Evolutionary conservation across 108 stramenopile species (phyloP).

Genomic region (Aurantiochytrium sp.): DNA sequence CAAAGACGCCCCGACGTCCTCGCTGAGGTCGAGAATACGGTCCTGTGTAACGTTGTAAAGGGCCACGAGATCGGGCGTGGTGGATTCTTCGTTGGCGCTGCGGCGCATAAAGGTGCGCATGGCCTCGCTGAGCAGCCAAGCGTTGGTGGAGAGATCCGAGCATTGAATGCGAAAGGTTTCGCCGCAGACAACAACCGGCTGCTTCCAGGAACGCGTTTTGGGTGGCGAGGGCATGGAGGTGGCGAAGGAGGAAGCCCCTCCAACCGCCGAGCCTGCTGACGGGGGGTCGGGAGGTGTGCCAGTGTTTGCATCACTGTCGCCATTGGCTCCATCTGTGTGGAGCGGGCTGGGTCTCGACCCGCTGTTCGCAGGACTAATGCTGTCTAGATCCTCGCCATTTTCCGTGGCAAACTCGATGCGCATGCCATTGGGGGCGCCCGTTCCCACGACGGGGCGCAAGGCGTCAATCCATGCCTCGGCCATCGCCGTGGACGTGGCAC

Average conservation of each 20-base stretch:
- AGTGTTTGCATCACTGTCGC: background rate
- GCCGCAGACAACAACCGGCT: background rate
- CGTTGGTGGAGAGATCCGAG: background rate
- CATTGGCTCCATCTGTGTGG: background rate
- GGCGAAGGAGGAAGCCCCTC: background rate
- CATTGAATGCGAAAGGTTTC: background rate
- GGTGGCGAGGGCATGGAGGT: background rate
- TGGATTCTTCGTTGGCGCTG: background rate
- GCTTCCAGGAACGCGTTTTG: background rate
- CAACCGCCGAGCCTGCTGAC: background rate
- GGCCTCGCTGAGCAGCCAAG: slow-evolving; percentile 10
- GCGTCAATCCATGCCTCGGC: background rate
- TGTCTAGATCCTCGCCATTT: too few species aligned
- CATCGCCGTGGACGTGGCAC: background rate
- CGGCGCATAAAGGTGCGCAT: background rate
- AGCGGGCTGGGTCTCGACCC: background rate
- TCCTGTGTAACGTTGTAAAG: background rate
- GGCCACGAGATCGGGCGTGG: background rate
- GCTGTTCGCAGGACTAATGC: background rate
- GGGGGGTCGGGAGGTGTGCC: background rate
- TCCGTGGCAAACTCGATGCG: too few species aligned
- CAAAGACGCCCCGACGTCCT: background rate
- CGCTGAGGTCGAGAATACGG: background rate
- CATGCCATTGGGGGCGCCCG: background rate
- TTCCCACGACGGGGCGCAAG: background rate